phyloP scores from a whole-genome alignment of 352 stramenopile genomes.

The Globisporangium emineosum region DNA sequence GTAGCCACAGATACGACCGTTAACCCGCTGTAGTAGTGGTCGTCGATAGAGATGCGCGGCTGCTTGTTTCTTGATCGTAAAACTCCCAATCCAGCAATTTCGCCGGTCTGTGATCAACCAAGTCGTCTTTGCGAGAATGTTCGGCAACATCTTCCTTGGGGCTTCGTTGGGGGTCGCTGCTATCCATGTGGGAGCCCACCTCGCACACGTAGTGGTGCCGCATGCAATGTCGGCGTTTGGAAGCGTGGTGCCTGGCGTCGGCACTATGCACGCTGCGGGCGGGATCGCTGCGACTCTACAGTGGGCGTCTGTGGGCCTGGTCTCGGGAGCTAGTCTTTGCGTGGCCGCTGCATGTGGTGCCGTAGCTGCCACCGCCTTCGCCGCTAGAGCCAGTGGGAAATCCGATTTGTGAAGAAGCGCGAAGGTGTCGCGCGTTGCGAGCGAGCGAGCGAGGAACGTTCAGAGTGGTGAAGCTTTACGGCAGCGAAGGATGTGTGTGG shows the following conservation, averaged over 20 bases:
- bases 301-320: background rate
- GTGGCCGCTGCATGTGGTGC: background rate
- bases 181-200: background rate
- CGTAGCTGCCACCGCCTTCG: background rate
- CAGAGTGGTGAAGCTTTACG: background rate
- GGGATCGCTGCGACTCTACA: background rate
- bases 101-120: background rate
- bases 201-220: background rate
- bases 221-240: constrained; percentile 5
- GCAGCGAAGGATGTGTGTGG: background rate
- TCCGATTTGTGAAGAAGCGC: background rate
- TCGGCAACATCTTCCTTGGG: background rate
- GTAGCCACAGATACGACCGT: too few species aligned
- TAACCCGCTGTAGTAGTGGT: too few species aligned
- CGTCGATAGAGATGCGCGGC: too few species aligned
- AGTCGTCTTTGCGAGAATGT: background rate
- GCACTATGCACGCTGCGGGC: background rate
- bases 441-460: background rate
- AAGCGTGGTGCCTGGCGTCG: background rate
- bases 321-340: background rate
- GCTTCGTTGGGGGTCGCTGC: background rate
- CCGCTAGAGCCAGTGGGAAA: background rate
- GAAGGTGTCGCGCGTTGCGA: background rate
- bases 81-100: background rate
- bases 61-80: too few species aligned